phyloP scores from a whole-genome alignment of 2,329 filamentous ascomycete species.

The Aureobasidium namibiae region DNA sequence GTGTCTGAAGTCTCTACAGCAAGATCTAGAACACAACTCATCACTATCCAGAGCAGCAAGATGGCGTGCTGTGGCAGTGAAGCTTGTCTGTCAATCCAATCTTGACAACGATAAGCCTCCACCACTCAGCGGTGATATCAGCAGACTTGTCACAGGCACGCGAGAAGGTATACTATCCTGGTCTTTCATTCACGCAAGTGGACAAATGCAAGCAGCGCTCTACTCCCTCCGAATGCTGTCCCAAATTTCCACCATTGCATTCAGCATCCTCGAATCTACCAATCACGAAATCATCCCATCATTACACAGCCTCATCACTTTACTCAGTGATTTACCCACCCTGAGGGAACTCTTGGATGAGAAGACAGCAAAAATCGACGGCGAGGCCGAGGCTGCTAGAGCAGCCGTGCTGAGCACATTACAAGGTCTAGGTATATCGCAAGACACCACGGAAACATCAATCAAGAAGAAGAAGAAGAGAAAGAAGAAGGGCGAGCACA shows the following conservation, averaged over 20 bases:
- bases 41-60: background rate
- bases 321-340: background rate
- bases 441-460: background rate
- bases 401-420: background rate
- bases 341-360: constrained; percentile 9
- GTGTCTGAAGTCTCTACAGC: background rate
- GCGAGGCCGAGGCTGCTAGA: background rate
- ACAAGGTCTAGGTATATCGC: background rate
- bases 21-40: background rate
- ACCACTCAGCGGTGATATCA: constrained; percentile 8
- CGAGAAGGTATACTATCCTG: constrained; percentile 19
- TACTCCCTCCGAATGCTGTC: constrained; percentile 36
- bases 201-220: constrained; percentile 33
- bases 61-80: constrained; percentile 14
- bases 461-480: constrained; percentile 10
- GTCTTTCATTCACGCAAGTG: constrained; percentile 31
- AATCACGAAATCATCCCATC: background rate
- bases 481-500: constrained; percentile 14
- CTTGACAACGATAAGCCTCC: constrained; percentile 10
- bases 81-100: constrained; percentile 11
- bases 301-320: background rate
- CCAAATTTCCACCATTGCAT: constrained; percentile 24
- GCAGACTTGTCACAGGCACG: constrained; percentile 8
- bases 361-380: background rate
- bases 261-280: background rate